A percentile compares a stretch with the other conserved stretches of the same genome.
Evolutionary conservation across 352 stramenopile genomes (phyloP).

Genomic region (Globisporangium acanthophoron): DNA sequence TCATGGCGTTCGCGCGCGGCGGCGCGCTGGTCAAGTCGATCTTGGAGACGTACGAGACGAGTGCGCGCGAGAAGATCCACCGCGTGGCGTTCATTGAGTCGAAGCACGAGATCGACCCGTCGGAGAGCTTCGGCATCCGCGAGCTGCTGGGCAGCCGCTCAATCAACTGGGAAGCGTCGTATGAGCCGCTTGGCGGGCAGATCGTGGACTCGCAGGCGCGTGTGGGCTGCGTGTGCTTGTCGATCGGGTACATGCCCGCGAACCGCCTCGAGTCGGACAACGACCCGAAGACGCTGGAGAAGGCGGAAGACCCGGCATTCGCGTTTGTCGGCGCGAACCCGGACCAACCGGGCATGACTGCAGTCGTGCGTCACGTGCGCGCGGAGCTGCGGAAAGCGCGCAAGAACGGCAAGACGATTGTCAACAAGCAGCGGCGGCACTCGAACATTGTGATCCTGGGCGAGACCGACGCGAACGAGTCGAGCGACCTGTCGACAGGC

Average conservation of each 20-base stretch:
- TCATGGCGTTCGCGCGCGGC: conserved; percentile 79
- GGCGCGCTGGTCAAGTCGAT: conserved; percentile 82
- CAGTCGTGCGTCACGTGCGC: conserved; percentile 77
- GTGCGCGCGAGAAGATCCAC: conserved; percentile 72
- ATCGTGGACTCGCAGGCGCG: conserved; percentile 84
- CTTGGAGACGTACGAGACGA: conserved; percentile 71
- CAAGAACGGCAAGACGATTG: conserved; percentile 16
- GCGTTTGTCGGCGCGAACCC: conserved; percentile 78
- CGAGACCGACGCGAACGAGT: conserved; percentile 73
- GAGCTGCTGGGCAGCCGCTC: conserved; percentile 80
- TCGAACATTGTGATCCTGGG: conserved; percentile 87
- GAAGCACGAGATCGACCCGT: conserved; percentile 85
- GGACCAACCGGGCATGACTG: conserved; percentile 76
- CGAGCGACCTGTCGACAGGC: conserved; percentile 65
- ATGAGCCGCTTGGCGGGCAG: conserved; percentile 74
- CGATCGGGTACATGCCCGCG: conserved; percentile 71
- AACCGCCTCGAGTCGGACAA: conserved; percentile 47
- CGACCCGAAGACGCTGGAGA: conserved; percentile 67
- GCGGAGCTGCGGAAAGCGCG: conserved; percentile 47
- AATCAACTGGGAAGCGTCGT: conserved; percentile 87
- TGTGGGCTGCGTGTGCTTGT: conserved; percentile 84
- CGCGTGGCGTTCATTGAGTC: conserved; percentile 83
- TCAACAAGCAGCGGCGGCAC: conserved; percentile 32
- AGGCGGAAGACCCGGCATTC: conserved; percentile 77
- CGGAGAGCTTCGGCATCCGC: conserved; percentile 66